Percentiles rank a stretch among this genome's conserved stretches.
Conservation (phyloP, 441 rosid species). For the Dalechampia spathulata region DNA sequence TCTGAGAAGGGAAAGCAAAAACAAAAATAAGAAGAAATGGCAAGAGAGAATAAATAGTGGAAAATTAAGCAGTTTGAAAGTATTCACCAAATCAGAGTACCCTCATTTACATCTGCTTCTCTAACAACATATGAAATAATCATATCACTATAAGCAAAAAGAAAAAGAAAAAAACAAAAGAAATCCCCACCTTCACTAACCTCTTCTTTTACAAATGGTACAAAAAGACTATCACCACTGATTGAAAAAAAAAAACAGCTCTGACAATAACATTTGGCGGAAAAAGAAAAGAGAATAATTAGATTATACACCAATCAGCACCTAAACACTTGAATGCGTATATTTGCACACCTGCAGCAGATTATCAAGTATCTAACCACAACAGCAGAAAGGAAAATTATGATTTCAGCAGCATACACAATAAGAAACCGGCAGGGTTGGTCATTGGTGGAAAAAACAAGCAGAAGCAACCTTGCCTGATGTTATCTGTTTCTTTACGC, state of each 20-base stretch:
- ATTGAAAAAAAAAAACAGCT: conserved; percentile 17
- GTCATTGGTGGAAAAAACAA: conserved; percentile 12
- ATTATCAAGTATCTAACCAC: conserved; percentile 5
- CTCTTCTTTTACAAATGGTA: conserved; percentile 26
- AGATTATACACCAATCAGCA: conserved; percentile 22
- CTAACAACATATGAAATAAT: background rate
- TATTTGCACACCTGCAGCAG: conserved; percentile 17
- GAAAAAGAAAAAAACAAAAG: background rate
- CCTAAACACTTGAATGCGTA: conserved; percentile 10
- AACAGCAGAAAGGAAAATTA: background rate
- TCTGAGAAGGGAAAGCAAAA: too few species aligned
- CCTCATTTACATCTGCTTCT: conserved; percentile 15
- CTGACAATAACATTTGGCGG: background rate
- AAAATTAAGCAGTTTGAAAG: background rate
- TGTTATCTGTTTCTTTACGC: conserved; percentile 7
- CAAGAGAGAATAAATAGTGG: background rate
- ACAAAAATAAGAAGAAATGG: too few species aligned
- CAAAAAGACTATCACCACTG: conserved; percentile 1
- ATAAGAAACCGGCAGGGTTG: conserved; percentile 8
- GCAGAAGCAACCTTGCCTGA: conserved; percentile 26
- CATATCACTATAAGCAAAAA: background rate
- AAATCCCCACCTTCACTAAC: conserved; percentile 9
- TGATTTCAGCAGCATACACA: background rate
- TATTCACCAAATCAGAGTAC: background rate
- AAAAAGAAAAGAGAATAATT: conserved; percentile 5